phyloP scores from a whole-genome alignment of 805 yeast species.

The Pichia thaimueangensis region DNA sequence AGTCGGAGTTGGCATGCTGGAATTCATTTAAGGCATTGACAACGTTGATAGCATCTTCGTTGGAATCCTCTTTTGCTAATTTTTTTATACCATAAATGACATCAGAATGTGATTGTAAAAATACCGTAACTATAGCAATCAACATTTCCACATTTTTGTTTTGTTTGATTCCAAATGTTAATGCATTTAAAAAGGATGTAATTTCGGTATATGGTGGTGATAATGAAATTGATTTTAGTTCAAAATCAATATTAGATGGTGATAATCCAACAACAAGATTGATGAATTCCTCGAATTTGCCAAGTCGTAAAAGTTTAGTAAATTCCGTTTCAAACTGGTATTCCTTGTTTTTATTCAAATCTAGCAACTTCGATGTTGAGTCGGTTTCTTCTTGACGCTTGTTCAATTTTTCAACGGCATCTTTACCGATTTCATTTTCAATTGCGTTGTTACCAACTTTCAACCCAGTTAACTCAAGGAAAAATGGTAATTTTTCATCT shows the following conservation, averaged over 20 bases:
- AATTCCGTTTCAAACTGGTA: constrained; percentile 67
- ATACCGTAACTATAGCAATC: constrained; percentile 73
- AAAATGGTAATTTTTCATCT: constrained; percentile 75
- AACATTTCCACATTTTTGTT: constrained; percentile 68
- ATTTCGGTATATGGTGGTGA: constrained; percentile 65
- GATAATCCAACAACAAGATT: constrained; percentile 50
- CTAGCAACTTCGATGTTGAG: constrained; percentile 23
- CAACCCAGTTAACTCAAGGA: constrained; percentile 60
- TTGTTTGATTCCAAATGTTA: constrained; percentile 48
- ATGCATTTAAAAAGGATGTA: constrained; percentile 56
- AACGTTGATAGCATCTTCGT: constrained; percentile 28
- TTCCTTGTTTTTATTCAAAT: constrained; percentile 30
- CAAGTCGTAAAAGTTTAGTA: constrained; percentile 56
- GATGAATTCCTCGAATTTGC: constrained; percentile 50
- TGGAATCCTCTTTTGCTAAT: constrained; percentile 12
- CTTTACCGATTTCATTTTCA: constrained; percentile 37
- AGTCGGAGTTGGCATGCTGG: constrained; percentile 34
- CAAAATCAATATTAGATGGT: constrained; percentile 78
- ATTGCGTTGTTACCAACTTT: constrained; percentile 66
- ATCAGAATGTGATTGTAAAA: constrained; percentile 79
- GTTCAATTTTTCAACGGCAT: constrained; percentile 23
- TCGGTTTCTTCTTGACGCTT: constrained; percentile 19
- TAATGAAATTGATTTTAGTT: constrained; percentile 70
- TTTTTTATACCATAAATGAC: constrained; percentile 37
- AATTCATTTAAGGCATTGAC: constrained; percentile 43